These are phyloP conservation scores for Porphyrellus cyaneotinctus DNA, from an alignment of 768 basidiomycete species.

Conservation along the genomic window DNA sequence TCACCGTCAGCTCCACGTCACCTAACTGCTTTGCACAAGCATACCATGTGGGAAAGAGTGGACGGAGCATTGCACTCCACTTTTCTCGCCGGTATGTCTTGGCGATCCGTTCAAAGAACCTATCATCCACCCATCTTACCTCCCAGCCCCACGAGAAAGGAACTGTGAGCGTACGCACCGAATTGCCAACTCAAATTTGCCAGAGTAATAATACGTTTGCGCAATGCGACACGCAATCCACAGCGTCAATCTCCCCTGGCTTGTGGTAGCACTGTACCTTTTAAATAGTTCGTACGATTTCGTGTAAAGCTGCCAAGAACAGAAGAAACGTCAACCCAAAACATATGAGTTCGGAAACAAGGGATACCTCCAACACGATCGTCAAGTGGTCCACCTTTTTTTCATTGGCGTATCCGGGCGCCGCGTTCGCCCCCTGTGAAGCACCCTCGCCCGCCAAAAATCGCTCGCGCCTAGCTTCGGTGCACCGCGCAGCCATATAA, in stretches of 20 bases:
- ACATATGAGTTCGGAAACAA: neutral
- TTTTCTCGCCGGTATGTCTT: conserved; percentile 82
- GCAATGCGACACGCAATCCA: conserved; percentile 92
- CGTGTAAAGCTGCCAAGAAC: conserved; percentile 67
- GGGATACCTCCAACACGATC: conserved; percentile 71
- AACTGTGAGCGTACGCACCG: conserved; percentile 42
- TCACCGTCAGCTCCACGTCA: conserved; percentile 72
- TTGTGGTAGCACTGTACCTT: conserved; percentile 51
- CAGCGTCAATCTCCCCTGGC: conserved; percentile 79
- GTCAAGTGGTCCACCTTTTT: conserved; percentile 87
- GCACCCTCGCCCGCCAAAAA: conserved; percentile 53
- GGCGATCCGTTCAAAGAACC: conserved; percentile 91
- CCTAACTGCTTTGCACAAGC: conserved; percentile 75
- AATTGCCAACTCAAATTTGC: conserved; percentile 84
- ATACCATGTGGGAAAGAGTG: conserved; percentile 78
- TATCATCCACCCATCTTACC: conserved; percentile 24
- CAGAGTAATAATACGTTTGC: conserved; percentile 73
- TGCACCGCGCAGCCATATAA: conserved; percentile 85
- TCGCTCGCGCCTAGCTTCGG: conserved; percentile 66
- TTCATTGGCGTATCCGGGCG: conserved; percentile 83
- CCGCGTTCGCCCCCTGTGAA: conserved; percentile 36
- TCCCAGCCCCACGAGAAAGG: too few relatives aligned
- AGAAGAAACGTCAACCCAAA: neutral
- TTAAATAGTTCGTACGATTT: conserved; percentile 95
- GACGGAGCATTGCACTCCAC: conserved; percentile 71